A percentile compares a stretch with the other conserved stretches of the same genome.
phyloP scores from a whole-genome alignment of 2,329 filamentous ascomycete genomes.

The Paraphoma sp. region DNA sequence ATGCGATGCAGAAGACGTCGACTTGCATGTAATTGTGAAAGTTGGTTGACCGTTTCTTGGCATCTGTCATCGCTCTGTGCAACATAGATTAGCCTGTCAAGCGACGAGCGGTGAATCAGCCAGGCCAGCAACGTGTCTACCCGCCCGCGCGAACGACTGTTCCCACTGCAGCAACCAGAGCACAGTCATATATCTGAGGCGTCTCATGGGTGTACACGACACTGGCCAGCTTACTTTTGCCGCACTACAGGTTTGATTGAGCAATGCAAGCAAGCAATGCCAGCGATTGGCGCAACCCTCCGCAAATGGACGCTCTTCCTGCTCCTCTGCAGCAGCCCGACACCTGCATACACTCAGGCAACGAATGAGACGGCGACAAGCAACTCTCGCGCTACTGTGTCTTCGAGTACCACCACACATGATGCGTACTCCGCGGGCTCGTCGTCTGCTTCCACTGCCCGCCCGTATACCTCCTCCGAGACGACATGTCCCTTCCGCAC shows the following conservation, averaged over 20 bases:
- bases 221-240: conserved; percentile 24
- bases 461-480: conserved; percentile 39
- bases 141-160: conserved; percentile 20
- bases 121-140: conserved; percentile 18
- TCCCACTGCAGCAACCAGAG: conserved; percentile 9
- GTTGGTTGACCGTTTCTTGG: conserved; percentile 4
- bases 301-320: conserved; percentile 45
- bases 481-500: conserved; percentile 63
- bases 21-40: background rate
- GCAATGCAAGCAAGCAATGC: conserved; percentile 49
- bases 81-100: background rate
- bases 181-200: conserved; percentile 12
- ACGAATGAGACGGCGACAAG: conserved; percentile 40
- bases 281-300: conserved; percentile 46
- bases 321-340: conserved; percentile 41
- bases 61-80: conserved; percentile 1
- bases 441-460: conserved; percentile 6
- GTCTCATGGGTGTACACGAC: conserved; percentile 18
- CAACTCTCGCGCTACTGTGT: conserved; percentile 31
- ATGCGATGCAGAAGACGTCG: background rate
- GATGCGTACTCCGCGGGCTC: conserved; percentile 16
- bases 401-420: conserved; percentile 28
- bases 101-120: conserved; percentile 21
- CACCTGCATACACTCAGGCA: conserved; percentile 32
- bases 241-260: conserved; percentile 33